Evolutionary conservation across 2,329 filamentous ascomycete species (phyloP).

Genomic region (Aspergillus terreus): DNA sequence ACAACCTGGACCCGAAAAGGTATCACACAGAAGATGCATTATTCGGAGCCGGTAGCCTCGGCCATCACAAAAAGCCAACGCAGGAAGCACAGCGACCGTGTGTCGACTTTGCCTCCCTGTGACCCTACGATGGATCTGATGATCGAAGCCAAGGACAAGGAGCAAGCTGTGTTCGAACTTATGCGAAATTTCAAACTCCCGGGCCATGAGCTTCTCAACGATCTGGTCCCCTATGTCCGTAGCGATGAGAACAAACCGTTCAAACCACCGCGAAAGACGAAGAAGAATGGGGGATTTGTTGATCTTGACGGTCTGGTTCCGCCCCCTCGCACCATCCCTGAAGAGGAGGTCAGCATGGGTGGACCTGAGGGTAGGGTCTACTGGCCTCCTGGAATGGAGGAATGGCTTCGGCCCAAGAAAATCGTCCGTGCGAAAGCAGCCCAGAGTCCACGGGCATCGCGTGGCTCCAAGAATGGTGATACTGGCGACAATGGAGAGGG

Average conservation of each 20-base stretch:
- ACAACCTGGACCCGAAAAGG: slow-evolving; percentile 79
- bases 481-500: slow-evolving; percentile 3
- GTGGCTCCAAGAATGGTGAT: slow-evolving; percentile 14
- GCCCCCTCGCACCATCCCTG: slow-evolving; percentile 49
- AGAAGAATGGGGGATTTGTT: slow-evolving; percentile 40
- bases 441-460: slow-evolving; percentile 17
- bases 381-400: slow-evolving; percentile 86
- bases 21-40: slow-evolving; percentile 96
- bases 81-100: slow-evolving; percentile 79
- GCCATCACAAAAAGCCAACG: slow-evolving; percentile 75
- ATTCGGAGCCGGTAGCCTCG: slow-evolving; percentile 74
- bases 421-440: slow-evolving; percentile 28
- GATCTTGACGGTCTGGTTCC: slow-evolving; percentile 42
- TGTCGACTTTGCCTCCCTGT: slow-evolving; percentile 77
- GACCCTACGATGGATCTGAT: slow-evolving; percentile 86
- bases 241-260: slow-evolving; percentile 67
- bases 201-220: slow-evolving; percentile 70
- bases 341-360: slow-evolving; percentile 79
- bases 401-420: slow-evolving; percentile 82
- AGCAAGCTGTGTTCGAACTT: slow-evolving; percentile 90
- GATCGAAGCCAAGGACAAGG: slow-evolving; percentile 98
- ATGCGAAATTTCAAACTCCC: slow-evolving; percentile 86
- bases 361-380: slow-evolving; percentile 78
- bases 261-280: slow-evolving; percentile 47
- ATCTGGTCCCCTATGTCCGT: slow-evolving; percentile 72